Evolutionary conservation across 2,329 filamentous ascomycete species (phyloP), one percentile per base, ranked within the genome.

Genomic region (Aspergillus calidoustus): DNA sequence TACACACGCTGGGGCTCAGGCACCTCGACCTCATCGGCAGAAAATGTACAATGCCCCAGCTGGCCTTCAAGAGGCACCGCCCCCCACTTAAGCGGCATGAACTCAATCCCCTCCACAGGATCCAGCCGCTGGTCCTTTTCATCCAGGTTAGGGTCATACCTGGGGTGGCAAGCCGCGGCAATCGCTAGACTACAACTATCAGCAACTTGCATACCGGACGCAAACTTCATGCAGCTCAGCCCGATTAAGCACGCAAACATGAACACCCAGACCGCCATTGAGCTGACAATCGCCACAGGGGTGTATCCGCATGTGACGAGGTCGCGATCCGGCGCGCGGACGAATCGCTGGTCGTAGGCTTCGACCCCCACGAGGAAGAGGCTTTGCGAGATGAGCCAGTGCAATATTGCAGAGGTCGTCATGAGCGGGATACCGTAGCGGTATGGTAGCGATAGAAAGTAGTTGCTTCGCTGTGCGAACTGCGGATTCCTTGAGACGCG

Each of bases 241-340:
- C 59, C 54, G 1, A 71, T 17, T 2, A 68, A 46, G 9, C 30
- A 30, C 1, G 67, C 8, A 8, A 72, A 46, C 30, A 72, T 61
- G 7, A 1, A 11, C 44, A 2, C 64, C 66, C 5, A 68, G 25
- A 22, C 55, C 28, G 38, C 3, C 22, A 70, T 57, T 2, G 60
- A 56, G 0, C 57, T n/a, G 3, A 74, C 59, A 50, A 66, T 61
- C 1, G 53, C 54, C 1, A 62, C 31, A 1, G 62, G 60, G 4
- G 59, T 59, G 30, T 54, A 64, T 7, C 57, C 64, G 15, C 56
- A 61, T 2, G 57, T 54, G 1, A 55, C 23, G 3, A 57, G 4
- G 31, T 63, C 60, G 22, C 25, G 41, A 7, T 44, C 7, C 25
- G 47, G 22, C 4, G 3, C 13, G 31, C 31, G 31, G 31, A 13